Conservation (phyloP, 805 yeast species). For the Blastobotrys terrestris region DNA sequence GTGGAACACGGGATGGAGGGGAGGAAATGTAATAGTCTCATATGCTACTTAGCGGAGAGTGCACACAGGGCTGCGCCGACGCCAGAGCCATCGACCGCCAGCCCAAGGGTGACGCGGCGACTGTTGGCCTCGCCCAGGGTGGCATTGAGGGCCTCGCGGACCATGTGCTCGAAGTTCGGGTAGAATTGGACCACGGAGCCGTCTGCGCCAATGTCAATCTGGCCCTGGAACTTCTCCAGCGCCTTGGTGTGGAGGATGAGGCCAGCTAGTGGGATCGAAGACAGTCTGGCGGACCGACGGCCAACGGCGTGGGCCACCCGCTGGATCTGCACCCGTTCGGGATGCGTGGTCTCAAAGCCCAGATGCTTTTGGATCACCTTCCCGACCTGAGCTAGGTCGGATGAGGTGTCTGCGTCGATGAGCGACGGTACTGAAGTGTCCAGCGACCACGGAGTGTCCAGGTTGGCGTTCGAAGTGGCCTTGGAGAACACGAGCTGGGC, state of each 20-base stretch:
- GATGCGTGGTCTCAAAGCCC: conserved; percentile 50
- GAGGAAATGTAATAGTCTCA: too few species aligned
- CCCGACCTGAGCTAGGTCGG: conserved; percentile 39
- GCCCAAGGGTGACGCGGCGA: conserved; percentile 65
- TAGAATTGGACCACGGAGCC: conserved; percentile 92
- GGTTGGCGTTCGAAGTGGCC: conserved; percentile 22
- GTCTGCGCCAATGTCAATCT: conserved; percentile 91
- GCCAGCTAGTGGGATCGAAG: conserved; percentile 88
- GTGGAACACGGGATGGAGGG: too few species aligned
- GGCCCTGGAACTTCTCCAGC: conserved; percentile 57
- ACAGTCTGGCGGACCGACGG: conserved; percentile 79
- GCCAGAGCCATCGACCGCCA: conserved; percentile 94
- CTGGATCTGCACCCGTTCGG: conserved; percentile 72
- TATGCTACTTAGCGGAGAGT: conserved; percentile 25
- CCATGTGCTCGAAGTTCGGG: conserved; percentile 78
- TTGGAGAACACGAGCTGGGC: conserved; percentile 47
- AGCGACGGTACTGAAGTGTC: conserved; percentile 80
- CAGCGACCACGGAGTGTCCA: conserved; percentile 68
- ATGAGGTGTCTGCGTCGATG: conserved; percentile 79
- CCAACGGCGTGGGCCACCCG: conserved; percentile 71
- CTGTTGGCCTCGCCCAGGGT: conserved; percentile 62
- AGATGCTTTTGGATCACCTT: conserved; percentile 43
- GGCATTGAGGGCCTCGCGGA: conserved; percentile 64
- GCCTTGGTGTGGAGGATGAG: conserved; percentile 62
- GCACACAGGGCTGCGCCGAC: conserved; percentile 98